These are phyloP conservation scores for Ophiostoma ulmi DNA, from an alignment of 2,329 filamentous ascomycete genomes.

Conservation along the genomic window DNA sequence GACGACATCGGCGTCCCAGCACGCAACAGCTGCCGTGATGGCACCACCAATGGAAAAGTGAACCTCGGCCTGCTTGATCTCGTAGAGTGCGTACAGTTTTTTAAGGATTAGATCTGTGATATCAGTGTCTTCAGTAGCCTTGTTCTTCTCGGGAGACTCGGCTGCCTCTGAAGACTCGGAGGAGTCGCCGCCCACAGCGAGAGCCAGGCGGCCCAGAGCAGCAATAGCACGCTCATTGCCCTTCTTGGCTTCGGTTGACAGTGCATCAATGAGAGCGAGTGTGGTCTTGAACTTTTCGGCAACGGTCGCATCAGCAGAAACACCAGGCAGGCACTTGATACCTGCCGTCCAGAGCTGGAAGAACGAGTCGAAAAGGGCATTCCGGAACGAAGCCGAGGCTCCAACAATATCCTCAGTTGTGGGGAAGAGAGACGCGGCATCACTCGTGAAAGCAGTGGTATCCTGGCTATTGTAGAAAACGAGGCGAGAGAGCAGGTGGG, in stretches of 20 bases:
- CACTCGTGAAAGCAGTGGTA: not conserved
- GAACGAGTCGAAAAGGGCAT: conserved; percentile 43
- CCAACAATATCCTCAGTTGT: conserved; percentile 25
- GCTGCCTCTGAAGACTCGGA: not conserved
- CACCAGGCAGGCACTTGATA: conserved; percentile 34
- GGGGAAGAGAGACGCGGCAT: conserved; percentile 20
- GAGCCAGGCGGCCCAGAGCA: conserved; percentile 71
- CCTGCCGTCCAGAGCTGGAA: conserved; percentile 43
- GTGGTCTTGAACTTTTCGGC: conserved; percentile 28
- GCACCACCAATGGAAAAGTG: conserved; percentile 91
- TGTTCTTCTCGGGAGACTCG: not conserved
- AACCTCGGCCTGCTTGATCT: conserved; percentile 77
- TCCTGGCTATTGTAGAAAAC: conserved; percentile 38
- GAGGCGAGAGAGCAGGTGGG: conserved; percentile 41
- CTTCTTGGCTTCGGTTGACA: conserved; percentile 66
- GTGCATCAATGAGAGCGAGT: conserved; percentile 52
- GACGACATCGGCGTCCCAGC: conserved; percentile 80
- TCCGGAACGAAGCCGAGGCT: conserved; percentile 37
- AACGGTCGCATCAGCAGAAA: conserved; percentile 22
- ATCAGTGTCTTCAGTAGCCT: conserved; percentile 24
- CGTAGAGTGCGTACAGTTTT: conserved; percentile 70
- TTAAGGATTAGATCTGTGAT: conserved; percentile 55
- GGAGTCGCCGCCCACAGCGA: conserved; percentile 35
- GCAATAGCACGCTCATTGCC: conserved; percentile 76
- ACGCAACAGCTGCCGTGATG: conserved; percentile 67